Conservation (phyloP, 331 rosid species). For the Ulmus americana region DNA sequence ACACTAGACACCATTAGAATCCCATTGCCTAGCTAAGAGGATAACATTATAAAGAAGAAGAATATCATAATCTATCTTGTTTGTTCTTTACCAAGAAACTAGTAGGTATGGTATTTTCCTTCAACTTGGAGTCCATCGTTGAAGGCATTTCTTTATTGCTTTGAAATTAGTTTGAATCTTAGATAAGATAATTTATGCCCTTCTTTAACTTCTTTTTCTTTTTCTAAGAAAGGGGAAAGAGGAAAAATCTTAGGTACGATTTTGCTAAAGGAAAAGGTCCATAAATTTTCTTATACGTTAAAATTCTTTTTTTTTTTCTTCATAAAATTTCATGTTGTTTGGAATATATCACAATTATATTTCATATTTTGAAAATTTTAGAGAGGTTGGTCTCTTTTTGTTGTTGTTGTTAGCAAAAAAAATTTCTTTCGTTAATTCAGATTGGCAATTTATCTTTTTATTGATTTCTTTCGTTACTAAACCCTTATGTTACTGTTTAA, state of each 20-base stretch:
- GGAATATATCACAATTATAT: too few relatives aligned
- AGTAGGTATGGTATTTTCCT: not conserved
- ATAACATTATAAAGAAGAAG: not conserved
- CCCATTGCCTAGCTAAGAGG: not conserved
- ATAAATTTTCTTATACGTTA: too few relatives aligned
- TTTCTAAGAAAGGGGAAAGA: not conserved
- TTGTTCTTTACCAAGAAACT: not conserved
- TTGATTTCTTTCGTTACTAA: too few relatives aligned
- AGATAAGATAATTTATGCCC: constrained; percentile 4
- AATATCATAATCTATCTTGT: not conserved
- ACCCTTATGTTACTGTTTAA: too few relatives aligned
- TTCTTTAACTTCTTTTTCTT: not conserved
- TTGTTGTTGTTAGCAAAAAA: too few relatives aligned
- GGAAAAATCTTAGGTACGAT: constrained; percentile 8
- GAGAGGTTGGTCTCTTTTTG: too few relatives aligned
- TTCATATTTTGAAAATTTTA: too few relatives aligned
- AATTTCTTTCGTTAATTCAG: too few relatives aligned
- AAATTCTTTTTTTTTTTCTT: too few relatives aligned
- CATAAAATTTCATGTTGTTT: too few relatives aligned
- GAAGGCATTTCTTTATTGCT: not conserved
- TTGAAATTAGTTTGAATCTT: not conserved
- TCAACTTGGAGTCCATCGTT: constrained; percentile 1
- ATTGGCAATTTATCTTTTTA: too few relatives aligned
- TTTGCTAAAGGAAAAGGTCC: not conserved
- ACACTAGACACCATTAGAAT: not conserved